Base-by-base conservation (phyloP, 2,329 filamentous ascomycete species). In the Sarocladium kiliense region DNA sequence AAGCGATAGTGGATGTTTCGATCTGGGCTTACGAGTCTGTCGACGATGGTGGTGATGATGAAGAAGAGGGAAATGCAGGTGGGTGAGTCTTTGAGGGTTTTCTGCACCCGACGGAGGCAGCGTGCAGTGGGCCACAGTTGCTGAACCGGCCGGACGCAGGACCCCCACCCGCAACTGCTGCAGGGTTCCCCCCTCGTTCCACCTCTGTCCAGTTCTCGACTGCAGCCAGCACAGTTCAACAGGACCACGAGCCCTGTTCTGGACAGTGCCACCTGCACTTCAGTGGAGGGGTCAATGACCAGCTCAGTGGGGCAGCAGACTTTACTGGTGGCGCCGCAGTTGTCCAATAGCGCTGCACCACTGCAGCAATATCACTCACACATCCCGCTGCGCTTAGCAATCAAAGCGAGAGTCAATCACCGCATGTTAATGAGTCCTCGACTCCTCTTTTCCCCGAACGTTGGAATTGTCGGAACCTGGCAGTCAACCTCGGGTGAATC, bases 81-180 rank as follows among this genome's bases (percentile, higher is more conserved):
- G 47, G 47, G 18, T 51, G 47, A 51, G 47, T 51, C 47, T 51
- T 47, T 51, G 47, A 51, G 47, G 47, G 47, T 36, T 51, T 51
- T 51, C 47, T 51, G 47, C 27, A 51, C 27, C 30, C 47, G 47
- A 51, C 30, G 27, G 16, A 34, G 7, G 3, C 27, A 21, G 25
- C 27, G 47, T 23, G n/a, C 47, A 51, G 47, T 51, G 47, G 27
- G 47, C 25, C 30, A 36, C 47, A 21, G 44, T 6, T 36, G 27
- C 47, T 51, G 47, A 36, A 36, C 27, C 12, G 9, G 47, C 27
- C 30, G 47, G 27, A n/a, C 30, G 19, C 18, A 23, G 26, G 9
- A 21, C 47, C 47, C 47, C 47, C 47, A 51, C 47, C 18, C 47
- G 3, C 23, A n/a, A 21, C 26, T 21, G n/a, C 47, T 51, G 47